Evolutionary conservation across 495 filamentous ascomycete genomes (phyloP), one percentile per base, ranked within the genome.

Genomic region (Tirmania nivea): DNA sequence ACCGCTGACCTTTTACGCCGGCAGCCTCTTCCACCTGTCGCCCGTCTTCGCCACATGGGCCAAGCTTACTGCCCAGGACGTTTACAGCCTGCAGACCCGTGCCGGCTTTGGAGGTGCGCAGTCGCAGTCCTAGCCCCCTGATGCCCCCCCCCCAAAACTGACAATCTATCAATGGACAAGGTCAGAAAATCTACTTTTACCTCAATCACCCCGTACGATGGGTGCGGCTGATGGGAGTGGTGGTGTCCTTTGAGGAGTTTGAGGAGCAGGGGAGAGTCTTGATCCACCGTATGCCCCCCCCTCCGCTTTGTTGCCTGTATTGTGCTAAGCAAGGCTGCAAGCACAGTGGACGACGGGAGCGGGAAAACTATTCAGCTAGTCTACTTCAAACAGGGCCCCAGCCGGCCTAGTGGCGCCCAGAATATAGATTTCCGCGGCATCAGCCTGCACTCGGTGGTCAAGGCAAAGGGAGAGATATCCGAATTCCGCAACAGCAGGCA

Each of bases 131-230:
- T n/a, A n/a, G n/a, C n/a, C n/a, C n/a, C n/a, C n/a, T n/a, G n/a
- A n/a, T n/a, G 5, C 25, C 25, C 25, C 25, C 25, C 25, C 5
- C 25, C 2, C 25, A 3, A 31, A 31, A 7, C 25, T 31, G 25
- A 31, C 25, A 31, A 7, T 31, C 25, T n/a, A n/a, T n/a, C n/a
- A n/a, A n/a, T n/a, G 7, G 25, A 5, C 16, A 48, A 56, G 80
- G 76, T 52, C 78, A 84, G 65, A 69, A 78, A 59, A 68, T 89
- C 17, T 90, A 77, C 69, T 87, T 89, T 69, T 72, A 81, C 69
- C 62, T 73, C 35, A 95, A 95, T 69, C 86, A 96, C 66, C 90
- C 92, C 0, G 81, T 96, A 55, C 80, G 79, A 72, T 94, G 78
- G 75, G 77, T 90, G 42, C 77, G 79, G 57, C 59, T 95, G 16